Evolutionary conservation across 768 basidiomycete genomes (phyloP), one percentile per base, ranked within the genome.

Genomic region (Dacryopinax primogenitus): DNA sequence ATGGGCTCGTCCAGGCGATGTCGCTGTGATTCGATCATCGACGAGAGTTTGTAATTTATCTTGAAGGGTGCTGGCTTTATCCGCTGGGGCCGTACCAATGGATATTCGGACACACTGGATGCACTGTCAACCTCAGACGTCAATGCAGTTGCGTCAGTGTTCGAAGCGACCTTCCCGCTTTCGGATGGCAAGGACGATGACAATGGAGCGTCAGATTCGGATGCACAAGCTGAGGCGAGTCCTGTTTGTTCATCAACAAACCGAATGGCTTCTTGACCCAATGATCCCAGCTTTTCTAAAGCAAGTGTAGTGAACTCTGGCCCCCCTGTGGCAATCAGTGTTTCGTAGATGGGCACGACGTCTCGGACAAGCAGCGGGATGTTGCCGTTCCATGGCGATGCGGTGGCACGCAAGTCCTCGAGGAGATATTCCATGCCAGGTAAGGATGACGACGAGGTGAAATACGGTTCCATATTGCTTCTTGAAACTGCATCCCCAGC

Each of bases 401-500:
- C 7, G 18, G 1, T 30, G 39, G 33, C n/a, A n/a, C 64, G 34
- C 15, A 70, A 66, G 62, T 71, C 67, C 7, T 67, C 30, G 63
- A 70, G 64, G 34, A 70, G 58, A 15, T 47, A 35, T 1, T 70
- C 41, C 44, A 73, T 66, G 2, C 66, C 67, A 16, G 67, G 64
- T 64, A 70, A 66, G 6, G 62, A 34, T 65, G 41, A 67, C 37
- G 62, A 32, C 37, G 12, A 33, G 26, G 1, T 65, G 51, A n/a
- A 64, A 34, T 12, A n/a, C 35, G 39, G 63, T 12, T 44, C 66
- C 26, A 67, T 34, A 13, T 63, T 63, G 36, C 34, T 16, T 6
- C 41, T 58, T 16, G 67, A 33, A 33, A 62, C 63, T 64, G 64
- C 62, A 26, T 23, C 23, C 28, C 63, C 62, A 61, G 65, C 23